These are phyloP conservation scores for Plenodomus biglobosus DNA, from an alignment of 2,329 filamentous ascomycete genomes.

Conservation along the genomic window DNA sequence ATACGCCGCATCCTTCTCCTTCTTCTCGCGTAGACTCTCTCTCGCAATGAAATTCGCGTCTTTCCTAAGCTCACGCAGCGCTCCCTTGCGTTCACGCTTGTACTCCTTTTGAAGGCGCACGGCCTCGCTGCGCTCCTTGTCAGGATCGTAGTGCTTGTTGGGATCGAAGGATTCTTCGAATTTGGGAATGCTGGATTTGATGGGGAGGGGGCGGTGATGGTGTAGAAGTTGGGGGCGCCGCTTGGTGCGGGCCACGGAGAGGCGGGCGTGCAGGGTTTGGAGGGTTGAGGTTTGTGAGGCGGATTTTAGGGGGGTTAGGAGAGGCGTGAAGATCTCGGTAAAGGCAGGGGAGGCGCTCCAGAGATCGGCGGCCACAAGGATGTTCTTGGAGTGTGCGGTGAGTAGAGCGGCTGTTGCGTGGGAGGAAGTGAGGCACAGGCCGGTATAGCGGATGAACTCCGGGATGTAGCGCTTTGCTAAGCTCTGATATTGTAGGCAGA, in stretches of 20 bases:
- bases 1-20: slow-evolving; percentile 88
- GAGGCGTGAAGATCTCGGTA: slow-evolving; percentile 73
- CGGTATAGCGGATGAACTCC: slow-evolving; percentile 78
- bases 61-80: slow-evolving; percentile 90
- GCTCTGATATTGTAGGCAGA: slow-evolving; percentile 79
- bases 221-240: slow-evolving; percentile 85
- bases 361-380: slow-evolving; percentile 68
- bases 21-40: slow-evolving; percentile 89
- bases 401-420: slow-evolving; percentile 52
- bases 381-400: slow-evolving; percentile 63
- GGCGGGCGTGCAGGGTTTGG: slow-evolving; percentile 62
- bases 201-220: slow-evolving; percentile 82
- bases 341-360: slow-evolving; percentile 77
- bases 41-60: slow-evolving; percentile 91
- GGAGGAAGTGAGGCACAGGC: slow-evolving; percentile 65
- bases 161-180: slow-evolving; percentile 97
- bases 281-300: slow-evolving; percentile 52
- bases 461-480: slow-evolving; percentile 86
- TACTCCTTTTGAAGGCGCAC: slow-evolving; percentile 85
- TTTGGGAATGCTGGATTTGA: slow-evolving; percentile 86
- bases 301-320: slow-evolving; percentile 41
- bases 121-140: slow-evolving; percentile 82
- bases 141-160: slow-evolving; percentile 94
- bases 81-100: slow-evolving; percentile 94
- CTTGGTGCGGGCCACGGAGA: slow-evolving; percentile 63